Evolutionary conservation across 2,329 filamentous ascomycete species (phyloP), one percentile per base, ranked within the genome.

Genomic region (Penicillium sp.): DNA sequence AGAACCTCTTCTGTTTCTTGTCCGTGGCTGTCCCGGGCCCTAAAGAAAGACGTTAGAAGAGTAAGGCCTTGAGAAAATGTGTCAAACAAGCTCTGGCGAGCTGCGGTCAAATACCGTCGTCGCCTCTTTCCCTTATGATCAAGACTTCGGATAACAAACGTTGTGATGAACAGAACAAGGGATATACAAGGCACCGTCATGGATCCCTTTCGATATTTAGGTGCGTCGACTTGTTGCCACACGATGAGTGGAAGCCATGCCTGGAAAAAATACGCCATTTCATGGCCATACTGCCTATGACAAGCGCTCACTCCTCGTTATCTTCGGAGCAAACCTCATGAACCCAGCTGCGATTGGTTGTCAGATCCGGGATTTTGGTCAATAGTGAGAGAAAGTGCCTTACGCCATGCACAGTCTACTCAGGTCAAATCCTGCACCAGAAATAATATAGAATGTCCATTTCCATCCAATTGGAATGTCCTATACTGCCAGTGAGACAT

Each of bases 231-330:
- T 70, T 88, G 85, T 75, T 87, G 84, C 88, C 88, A 90, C 10
- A 89, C 82, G 9, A 89, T 71, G 35, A 89, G 80, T 7, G 89
- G 89, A 45, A 91, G 72, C 88, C 88, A 91, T 0, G 88, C 86
- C 70, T 91, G 88, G 47, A 91, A 75, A 1, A 90, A 87, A 62
- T 90, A 90, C 0, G 88, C 88, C 78, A 91, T 84, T 70, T 89
- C 84, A 62, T 91, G n/a, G n/a, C 91, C 86, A 91, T 91, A 17
- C 81, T 77, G 0, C 82, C 88, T 0, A 88, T 83, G 0, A 91
- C 87, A 4, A 91, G 78, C 0, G 89, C 88, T 10, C 88, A 79
- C 75, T 91, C 88, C 73, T 91, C 88, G 58, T 88, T 85, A 51
- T 88, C 82, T 3, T 76, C 76, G 3, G 81, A 77, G 61, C 84